Base-by-base conservation (phyloP, 1,284 basidiomycete species). In the Moniliella sp. region DNA sequence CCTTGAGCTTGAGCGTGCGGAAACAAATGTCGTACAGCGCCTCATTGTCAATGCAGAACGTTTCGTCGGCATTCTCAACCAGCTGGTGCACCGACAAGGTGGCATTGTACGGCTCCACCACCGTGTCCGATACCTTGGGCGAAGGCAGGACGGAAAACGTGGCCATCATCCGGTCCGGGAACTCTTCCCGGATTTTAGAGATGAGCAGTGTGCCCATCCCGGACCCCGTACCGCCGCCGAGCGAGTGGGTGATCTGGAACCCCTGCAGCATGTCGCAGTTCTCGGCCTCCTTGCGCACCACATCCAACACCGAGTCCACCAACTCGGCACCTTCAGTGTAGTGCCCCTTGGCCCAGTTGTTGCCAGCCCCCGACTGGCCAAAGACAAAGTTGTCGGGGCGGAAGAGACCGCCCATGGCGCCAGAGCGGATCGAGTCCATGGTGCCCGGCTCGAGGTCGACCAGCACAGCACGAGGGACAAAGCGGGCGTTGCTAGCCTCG, bases 21-120 rank as follows among this genome's bases (percentile, higher is more conserved):
- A 72, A 67, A 36, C 74, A 74, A 46, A 91, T 83, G 43, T 86
- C 75, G 58, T 86, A 83, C 68, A 91, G 64, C 3, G 84, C 84
- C 62, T 93, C 83, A 61, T 94, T 94, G 64, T 93, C 79, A 33
- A 91, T 73, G 61, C 79, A 81, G 48, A 88, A 73, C 3, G 80
- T 79, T 40, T 88, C 65, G 63, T 93, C 86, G 35, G 77, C 74
- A 62, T 79, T 60, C 39, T 93, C 84, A 9, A 88, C 72, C 13
- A 93, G 71, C 64, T 88, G 84, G 62, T 93, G 78, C 30, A 82
- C 66, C 1, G 84, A 82, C 9, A 94, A 70, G 31, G 83, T 68
- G 2, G 82, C 74, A 59, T 93, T 93, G 64, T 93, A 91, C 0
- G 78, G 78, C 73, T 93, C 86, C 19, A 93, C 82, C 33, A 93